A percentile compares a stretch with the other conserved stretches of the same genome.
Conservation (phyloP, 169 alveolate genomes). For the Cystoisospora suis region DNA sequence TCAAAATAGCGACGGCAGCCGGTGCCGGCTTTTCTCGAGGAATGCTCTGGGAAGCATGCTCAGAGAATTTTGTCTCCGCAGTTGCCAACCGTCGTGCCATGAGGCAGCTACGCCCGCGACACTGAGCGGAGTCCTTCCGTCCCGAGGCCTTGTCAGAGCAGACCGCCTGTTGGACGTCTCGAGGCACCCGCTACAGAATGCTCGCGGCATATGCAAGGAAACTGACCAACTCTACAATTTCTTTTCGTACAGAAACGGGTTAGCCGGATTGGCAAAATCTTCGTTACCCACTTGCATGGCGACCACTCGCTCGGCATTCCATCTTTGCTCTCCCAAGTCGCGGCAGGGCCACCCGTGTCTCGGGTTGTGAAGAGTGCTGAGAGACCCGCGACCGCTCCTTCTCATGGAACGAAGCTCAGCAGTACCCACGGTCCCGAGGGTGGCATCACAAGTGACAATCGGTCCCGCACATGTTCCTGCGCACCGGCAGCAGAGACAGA, state of each 20-base stretch:
- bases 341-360: conserved; percentile 38
- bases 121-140: too few species aligned
- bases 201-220: too few species aligned
- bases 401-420: not conserved
- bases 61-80: too few species aligned
- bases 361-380: not conserved
- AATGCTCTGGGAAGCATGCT: too few species aligned
- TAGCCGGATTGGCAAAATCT: conserved; percentile 68
- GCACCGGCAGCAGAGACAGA: not conserved
- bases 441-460: not conserved
- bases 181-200: too few species aligned
- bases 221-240: too few species aligned
- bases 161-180: too few species aligned
- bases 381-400: not conserved
- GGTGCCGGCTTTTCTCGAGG: too few species aligned
- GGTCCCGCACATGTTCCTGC: not conserved
- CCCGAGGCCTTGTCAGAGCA: too few species aligned
- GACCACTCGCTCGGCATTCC: conserved; percentile 85
- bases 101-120: too few species aligned
- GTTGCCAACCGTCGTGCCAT: too few species aligned
- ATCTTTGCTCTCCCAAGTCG: conserved; percentile 72
- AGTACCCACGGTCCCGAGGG: not conserved
- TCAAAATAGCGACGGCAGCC: too few species aligned
- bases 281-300: conserved; percentile 86
- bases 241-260: conserved; percentile 52